Evolutionary conservation across 169 alveolate species (phyloP).

Genomic region (Perkinsus olseni): DNA sequence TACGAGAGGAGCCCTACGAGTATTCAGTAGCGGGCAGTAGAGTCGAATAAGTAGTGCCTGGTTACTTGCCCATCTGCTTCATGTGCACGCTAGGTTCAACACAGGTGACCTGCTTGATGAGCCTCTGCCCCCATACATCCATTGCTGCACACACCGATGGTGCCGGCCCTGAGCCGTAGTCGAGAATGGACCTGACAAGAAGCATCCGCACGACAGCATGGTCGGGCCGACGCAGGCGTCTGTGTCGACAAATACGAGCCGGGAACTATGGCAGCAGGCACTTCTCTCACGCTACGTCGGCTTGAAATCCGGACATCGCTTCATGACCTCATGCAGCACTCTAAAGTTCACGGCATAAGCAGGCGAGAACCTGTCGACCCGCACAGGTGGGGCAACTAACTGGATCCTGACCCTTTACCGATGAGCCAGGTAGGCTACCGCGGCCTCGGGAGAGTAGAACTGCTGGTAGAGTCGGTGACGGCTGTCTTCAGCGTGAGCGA

Average conservation of each 20-base stretch:
- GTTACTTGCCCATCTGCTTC: neutral
- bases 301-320: neutral
- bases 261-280: neutral
- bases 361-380: neutral
- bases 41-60: no score
- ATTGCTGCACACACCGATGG: neutral
- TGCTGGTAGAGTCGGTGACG: conserved; percentile 22
- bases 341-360: neutral
- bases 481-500: conserved; percentile 11
- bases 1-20: no score
- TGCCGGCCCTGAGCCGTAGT: neutral
- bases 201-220: no score
- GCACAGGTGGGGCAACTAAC: neutral
- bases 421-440: conserved; percentile 14
- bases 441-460: conserved; percentile 37
- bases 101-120: neutral
- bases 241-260: no score
- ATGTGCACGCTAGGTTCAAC: neutral
- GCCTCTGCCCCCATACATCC: neutral
- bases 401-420: neutral
- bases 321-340: conserved; percentile 4
- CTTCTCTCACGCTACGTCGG: neutral
- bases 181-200: neutral
- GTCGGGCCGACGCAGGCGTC: no score
- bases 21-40: no score